phyloP scores from a whole-genome alignment of 139 green algal species.

The Ulvella scutata region DNA sequence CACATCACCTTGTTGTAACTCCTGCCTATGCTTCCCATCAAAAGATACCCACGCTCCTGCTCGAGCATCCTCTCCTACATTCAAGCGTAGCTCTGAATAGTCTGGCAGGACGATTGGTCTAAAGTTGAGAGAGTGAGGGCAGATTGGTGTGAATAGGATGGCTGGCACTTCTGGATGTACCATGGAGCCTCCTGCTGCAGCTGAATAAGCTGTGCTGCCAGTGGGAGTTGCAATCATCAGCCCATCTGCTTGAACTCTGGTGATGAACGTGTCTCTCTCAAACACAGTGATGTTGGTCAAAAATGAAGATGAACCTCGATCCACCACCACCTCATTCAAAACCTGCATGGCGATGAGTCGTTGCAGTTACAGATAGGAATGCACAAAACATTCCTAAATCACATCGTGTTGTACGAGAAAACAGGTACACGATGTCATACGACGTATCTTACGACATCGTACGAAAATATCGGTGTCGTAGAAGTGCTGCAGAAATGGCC shows the following conservation, averaged over 20 bases:
- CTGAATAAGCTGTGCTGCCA: conserved; percentile 88
- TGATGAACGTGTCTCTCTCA: conserved; percentile 64
- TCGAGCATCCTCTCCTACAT: conserved; percentile 30
- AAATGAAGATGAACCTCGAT: conserved; percentile 67
- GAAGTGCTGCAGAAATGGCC: too few species aligned
- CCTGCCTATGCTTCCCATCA: conserved; percentile 71
- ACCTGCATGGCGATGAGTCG: too few species aligned
- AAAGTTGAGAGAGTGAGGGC: conserved; percentile 92
- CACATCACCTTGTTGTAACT: conserved; percentile 67
- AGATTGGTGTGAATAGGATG: conserved; percentile 90
- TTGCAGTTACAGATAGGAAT: too few species aligned
- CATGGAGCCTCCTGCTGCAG: conserved; percentile 80
- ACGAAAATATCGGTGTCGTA: too few species aligned
- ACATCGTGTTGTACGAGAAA: too few species aligned
- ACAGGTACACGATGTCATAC: too few species aligned
- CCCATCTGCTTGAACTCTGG: conserved; percentile 43
- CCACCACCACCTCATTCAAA: conserved; percentile 94
- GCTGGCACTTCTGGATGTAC: conserved; percentile 79
- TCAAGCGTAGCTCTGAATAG: conserved; percentile 57
- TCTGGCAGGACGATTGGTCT: conserved; percentile 92
- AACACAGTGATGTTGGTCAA: conserved; percentile 91
- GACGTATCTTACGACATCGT: too few species aligned
- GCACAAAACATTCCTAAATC: too few species aligned
- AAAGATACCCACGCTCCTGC: conserved; percentile 85
- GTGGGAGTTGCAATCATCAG: conserved; percentile 43